A percentile compares a stretch with the other conserved stretches of the same genome.
These are phyloP conservation scores for Berkeleyomyces basicola DNA, from an alignment of 2,329 filamentous ascomycete genomes.

Conservation along the genomic window DNA sequence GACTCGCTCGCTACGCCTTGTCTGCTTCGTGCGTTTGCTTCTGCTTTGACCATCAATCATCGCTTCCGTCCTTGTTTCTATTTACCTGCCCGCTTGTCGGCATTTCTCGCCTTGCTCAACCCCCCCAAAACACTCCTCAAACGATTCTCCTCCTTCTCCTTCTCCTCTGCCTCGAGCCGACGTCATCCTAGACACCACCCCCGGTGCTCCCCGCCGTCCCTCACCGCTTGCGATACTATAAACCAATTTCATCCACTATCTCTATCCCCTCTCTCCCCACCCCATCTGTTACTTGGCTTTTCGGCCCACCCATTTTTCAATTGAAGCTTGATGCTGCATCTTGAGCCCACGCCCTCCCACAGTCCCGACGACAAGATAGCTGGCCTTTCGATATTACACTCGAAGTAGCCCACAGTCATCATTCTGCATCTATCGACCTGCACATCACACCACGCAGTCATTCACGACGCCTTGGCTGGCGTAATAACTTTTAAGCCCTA, in stretches of 20 bases:
- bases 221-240: not conserved
- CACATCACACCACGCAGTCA: not conserved
- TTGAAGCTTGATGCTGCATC: not conserved
- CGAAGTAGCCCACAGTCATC: not conserved
- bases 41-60: not conserved
- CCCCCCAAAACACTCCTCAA: not conserved
- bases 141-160: not conserved
- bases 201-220: not conserved
- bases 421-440: not conserved
- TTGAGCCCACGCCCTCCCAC: not conserved
- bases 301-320: not conserved
- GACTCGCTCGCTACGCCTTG: not conserved
- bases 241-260: not conserved
- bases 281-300: not conserved
- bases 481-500: constrained; percentile 8
- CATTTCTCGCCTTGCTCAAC: not conserved
- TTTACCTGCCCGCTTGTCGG: not conserved
- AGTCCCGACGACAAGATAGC: constrained; percentile 5
- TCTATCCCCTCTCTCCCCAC: not conserved
- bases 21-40: not conserved
- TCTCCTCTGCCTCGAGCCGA: constrained; percentile 3
- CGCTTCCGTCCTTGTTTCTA: not conserved
- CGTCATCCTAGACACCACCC: not conserved
- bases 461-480: not conserved
- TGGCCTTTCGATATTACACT: not conserved